Evolutionary conservation across 2,329 filamentous ascomycete species (phyloP).

Genomic region (Ilyonectria mors-panacis): DNA sequence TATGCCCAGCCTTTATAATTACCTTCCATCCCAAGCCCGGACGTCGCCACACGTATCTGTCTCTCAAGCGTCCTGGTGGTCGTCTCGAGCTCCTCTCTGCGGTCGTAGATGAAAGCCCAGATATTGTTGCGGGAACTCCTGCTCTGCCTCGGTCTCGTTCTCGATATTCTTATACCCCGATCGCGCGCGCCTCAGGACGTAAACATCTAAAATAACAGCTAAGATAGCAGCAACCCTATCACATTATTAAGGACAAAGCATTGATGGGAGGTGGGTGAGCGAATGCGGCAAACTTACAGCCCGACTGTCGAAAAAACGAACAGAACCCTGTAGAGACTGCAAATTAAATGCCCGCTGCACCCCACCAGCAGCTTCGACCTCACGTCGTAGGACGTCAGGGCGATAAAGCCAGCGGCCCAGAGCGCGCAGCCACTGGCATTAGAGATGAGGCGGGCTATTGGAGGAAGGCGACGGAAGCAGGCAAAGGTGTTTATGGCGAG

Average conservation of each 20-base stretch:
- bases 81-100: constrained; percentile 5
- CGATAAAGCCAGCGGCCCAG: constrained; percentile 1
- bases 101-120: neutral
- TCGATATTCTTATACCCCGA: constrained; percentile 2
- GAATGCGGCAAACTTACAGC: neutral
- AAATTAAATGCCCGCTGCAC: constrained; percentile 6
- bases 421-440: neutral
- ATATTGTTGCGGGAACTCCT: neutral
- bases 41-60: no score
- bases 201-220: neutral
- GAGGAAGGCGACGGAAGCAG: neutral
- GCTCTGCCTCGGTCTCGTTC: neutral
- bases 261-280: no score
- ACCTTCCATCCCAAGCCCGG: no score
- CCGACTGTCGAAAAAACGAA: neutral
- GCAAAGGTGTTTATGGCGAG: neutral
- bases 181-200: neutral
- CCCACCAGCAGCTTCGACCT: neutral
- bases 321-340: neutral
- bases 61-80: no score
- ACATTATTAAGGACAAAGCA: no score
- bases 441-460: neutral
- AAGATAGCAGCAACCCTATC: neutral
- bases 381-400: constrained; percentile 2
- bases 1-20: no score